Conservation (phyloP, 1,139 yeast genomes). For the Suhomyces bribrorum region DNA sequence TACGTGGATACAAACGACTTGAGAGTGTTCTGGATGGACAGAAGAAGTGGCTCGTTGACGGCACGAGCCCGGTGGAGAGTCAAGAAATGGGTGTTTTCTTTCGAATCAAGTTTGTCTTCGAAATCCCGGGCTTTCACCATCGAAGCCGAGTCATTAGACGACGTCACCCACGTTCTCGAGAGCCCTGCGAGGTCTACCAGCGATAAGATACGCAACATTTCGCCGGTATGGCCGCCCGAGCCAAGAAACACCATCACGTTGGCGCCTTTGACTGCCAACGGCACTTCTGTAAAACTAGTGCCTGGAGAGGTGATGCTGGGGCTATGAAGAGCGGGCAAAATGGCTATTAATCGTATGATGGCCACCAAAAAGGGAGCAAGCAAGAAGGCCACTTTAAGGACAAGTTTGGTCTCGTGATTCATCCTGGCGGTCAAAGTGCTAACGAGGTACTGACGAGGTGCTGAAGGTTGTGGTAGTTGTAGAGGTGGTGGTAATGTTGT, state of each 20-base stretch:
- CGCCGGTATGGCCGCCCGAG: constrained; percentile 95
- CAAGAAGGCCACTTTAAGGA: constrained; percentile 22
- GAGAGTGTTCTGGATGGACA: constrained; percentile 56
- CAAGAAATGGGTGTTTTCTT: constrained; percentile 27
- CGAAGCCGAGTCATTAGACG: constrained; percentile 64
- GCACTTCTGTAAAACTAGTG: constrained; percentile 8
- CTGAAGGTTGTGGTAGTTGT: too few species aligned
- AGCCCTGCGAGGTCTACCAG: constrained; percentile 30
- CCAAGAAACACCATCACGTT: constrained; percentile 63
- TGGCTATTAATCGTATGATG: constrained; percentile 27
- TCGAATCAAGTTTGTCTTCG: constrained; percentile 29
- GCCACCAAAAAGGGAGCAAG: constrained; percentile 28
- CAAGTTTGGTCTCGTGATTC: constrained; percentile 30
- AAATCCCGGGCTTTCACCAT: constrained; percentile 47
- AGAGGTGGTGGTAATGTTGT: background rate
- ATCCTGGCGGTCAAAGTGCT: constrained; percentile 17
- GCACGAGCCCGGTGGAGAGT: constrained; percentile 71
- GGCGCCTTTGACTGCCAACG: constrained; percentile 21
- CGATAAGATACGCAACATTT: constrained; percentile 71
- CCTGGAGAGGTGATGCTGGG: constrained; percentile 7
- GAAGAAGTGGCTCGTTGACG: constrained; percentile 63
- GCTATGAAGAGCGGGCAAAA: constrained; percentile 29
- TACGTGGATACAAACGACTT: constrained; percentile 38
- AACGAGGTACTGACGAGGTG: too few species aligned
- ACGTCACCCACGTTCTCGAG: constrained; percentile 47